Evolutionary conservation across 345 rosid species (phyloP), one percentile per base, ranked within the genome.

Genomic region (Ceriops decandra): DNA sequence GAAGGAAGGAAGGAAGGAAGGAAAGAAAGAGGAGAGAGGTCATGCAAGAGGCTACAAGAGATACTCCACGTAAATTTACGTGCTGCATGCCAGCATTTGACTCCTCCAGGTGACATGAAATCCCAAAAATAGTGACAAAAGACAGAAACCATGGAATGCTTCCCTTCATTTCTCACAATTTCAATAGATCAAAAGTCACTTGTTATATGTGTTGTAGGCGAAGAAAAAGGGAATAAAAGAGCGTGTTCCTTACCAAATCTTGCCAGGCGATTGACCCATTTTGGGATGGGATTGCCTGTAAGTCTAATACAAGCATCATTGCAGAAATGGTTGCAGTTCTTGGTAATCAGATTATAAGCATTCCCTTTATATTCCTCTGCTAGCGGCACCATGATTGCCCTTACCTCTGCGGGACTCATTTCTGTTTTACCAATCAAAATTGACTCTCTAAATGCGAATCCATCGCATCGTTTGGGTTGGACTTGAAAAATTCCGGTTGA

Each of bases 301-400:
- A 95, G 75, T 67, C 76, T 83, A 51, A 92, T 42, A 70, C 98
- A 92, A 64, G 89, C 93, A 64, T 88, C 93, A 11, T 92, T 85
- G 83, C 98, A 95, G 81, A 95, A 95, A 81, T 95, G 99, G 80
- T 95, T 95, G 71, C 98, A 95, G 74, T 92, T 95, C 82, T 92
- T 95, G 60, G 97, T 85, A 52, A 95, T 95, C 65, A 92, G 80
- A 79, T 92, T 87, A 66, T 95, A 92, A 17, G 92, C 89, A 75
- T 86, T 88, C 26, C 99, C 98, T 75, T 72, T 83, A 66, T 87
- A 95, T 19, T 70, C 77, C 53, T 80, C 86, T 26, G 96, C 87
- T 64, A 95, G 79, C 30, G 88, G 87, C 84, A 90, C 98, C 96
- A 90, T 90, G 11, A 86, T 71, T 64, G 82, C 62, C 75, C 96